Percentiles rank a stretch among this genome's conserved stretches.
phyloP scores from a whole-genome alignment of 495 filamentous ascomycete species.

The Penicillium pancosmium region DNA sequence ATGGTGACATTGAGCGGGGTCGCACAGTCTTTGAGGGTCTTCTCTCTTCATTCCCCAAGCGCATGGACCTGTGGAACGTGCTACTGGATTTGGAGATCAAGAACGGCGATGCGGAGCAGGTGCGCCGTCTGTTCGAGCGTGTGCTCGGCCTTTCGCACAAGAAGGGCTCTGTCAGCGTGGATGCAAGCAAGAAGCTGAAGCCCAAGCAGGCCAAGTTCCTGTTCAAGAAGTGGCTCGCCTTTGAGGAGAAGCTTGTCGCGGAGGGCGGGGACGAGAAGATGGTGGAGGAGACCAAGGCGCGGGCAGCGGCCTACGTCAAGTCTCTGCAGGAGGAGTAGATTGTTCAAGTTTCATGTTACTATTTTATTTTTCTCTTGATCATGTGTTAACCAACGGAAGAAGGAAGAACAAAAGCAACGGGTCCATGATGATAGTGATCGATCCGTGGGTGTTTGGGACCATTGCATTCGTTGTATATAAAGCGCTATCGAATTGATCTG shows the following conservation, averaged over 20 bases:
- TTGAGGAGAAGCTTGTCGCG: constrained; percentile 64
- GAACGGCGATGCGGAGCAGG: constrained; percentile 60
- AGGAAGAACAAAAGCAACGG: constrained; percentile 21
- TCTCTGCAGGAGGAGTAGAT: constrained; percentile 50
- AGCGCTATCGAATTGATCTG: constrained; percentile 27
- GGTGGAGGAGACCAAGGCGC: constrained; percentile 70
- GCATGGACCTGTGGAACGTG: constrained; percentile 89
- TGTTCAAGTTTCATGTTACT: constrained; percentile 5
- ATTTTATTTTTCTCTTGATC: background rate
- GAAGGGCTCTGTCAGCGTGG: constrained; percentile 51
- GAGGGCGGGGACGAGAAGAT: constrained; percentile 67
- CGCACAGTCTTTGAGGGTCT: constrained; percentile 93
- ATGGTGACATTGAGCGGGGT: constrained; percentile 87
- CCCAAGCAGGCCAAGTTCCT: constrained; percentile 74
- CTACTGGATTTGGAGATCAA: constrained; percentile 84
- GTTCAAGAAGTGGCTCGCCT: constrained; percentile 82
- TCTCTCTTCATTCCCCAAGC: constrained; percentile 81
- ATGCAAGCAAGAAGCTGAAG: constrained; percentile 57
- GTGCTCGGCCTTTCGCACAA: constrained; percentile 58
- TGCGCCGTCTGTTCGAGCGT: constrained; percentile 80
- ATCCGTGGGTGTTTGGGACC: constrained; percentile 32
- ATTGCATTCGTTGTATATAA: constrained; percentile 38
- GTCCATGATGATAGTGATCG: constrained; percentile 11
- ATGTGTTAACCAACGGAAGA: background rate
- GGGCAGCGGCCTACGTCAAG: constrained; percentile 69